These are phyloP conservation scores for Cadophora gregata DNA, from an alignment of 2,329 filamentous ascomycete species.

Conservation along the genomic window DNA sequence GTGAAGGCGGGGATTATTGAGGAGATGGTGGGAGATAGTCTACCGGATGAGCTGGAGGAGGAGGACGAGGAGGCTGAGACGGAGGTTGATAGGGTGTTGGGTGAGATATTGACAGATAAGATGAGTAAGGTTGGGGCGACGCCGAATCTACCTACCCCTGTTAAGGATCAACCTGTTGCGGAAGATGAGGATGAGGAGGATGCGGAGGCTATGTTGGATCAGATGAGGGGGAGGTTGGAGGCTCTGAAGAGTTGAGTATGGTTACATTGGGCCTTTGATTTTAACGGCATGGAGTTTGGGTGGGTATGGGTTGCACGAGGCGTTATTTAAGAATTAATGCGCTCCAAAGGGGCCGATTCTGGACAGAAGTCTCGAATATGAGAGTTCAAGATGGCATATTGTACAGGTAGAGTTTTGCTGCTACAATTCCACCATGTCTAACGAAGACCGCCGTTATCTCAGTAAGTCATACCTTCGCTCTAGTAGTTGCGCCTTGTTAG, in stretches of 20 bases:
- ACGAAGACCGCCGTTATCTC: not conserved
- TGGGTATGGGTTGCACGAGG: not conserved
- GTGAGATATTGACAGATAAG: conserved; percentile 86
- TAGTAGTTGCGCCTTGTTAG: not conserved
- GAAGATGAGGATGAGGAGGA: conserved; percentile 81
- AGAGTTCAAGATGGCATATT: not conserved
- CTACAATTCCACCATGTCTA: not conserved
- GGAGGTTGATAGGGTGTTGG: conserved; percentile 92
- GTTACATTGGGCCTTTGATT: not conserved
- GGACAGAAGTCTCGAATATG: no score
- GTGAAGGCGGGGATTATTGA: conserved; percentile 97
- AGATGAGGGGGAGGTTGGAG: conserved; percentile 92
- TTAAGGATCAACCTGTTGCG: conserved; percentile 55
- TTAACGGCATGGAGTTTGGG: conserved; percentile 28
- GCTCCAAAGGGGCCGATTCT: not conserved
- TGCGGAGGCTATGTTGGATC: conserved; percentile 86
- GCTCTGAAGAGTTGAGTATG: conserved; percentile 77
- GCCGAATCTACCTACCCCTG: conserved; percentile 58
- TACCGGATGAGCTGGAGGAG: conserved; percentile 77
- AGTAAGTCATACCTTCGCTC: not conserved
- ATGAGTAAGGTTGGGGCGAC: conserved; percentile 69
- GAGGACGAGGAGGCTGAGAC: conserved; percentile 77
- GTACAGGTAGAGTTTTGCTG: not conserved
- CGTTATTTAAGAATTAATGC: conserved; percentile 10
- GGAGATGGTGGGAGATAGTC: conserved; percentile 89